Base-by-base conservation (phyloP, 768 basidiomycete species). In the Termitomyces sp. region DNA sequence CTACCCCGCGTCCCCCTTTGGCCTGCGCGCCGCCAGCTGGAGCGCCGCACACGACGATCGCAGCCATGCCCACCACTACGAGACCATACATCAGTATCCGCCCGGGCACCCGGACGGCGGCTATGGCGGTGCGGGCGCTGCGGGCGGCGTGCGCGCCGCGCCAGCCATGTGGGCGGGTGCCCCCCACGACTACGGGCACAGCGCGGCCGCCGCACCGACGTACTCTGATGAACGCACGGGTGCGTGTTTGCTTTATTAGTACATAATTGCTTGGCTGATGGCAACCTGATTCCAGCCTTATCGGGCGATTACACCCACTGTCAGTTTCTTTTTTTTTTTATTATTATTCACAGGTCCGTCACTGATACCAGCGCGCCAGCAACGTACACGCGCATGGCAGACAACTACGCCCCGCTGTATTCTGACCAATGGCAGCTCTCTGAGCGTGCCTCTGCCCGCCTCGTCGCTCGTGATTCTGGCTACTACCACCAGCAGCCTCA, bases 191-290 rank as follows among this genome's bases (percentile, higher is more conserved):
- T 30, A 47, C 28, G 26, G 26, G 15, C 5, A 15, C 37, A 7
- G 26, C 14, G 15, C 26, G 10, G 23, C 9, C 30, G 30, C 30
- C 26, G 71, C 71, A 8, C 74, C 76, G 62, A 74, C 79, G 67
- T 83, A 80, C 67, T 77, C 83, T 54, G 82, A 80, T 62, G 82
- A 85, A 63, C 79, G 82, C 58, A 76, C 80, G 53, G 75, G 85
- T 84, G 64, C 65, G 78, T 68, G 31, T 57, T 50, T 50, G 19
- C 54, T 19, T 19, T 49, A 41, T 52, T 19, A 10, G 19, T 47
- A 11, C 46, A n/a, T 31, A 33, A 33, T 33, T 33, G 31, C 31
- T 33, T 33, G 46, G 15, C 54, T 60, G 57, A 60, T 58, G 35
- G 33, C 51, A 38, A 28, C n/a, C 44, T 19, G 51, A 49, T 57